Evolutionary conservation across 768 basidiomycete genomes (phyloP), one percentile per base, ranked within the genome.

Genomic region (Pisolithus microcarpus): DNA sequence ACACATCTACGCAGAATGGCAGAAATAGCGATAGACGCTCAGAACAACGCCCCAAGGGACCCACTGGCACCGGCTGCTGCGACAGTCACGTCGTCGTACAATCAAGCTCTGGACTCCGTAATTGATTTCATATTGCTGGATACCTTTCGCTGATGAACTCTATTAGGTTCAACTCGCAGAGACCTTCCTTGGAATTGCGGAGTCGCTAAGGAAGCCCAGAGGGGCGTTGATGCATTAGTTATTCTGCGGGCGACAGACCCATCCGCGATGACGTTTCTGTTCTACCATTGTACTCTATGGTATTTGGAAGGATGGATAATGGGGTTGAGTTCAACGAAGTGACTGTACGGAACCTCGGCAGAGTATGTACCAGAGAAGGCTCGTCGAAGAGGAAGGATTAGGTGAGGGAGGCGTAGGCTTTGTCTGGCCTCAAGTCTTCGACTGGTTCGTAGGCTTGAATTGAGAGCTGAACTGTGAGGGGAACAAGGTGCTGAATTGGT

Each of bases 151-250:
- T 23, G 18, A 23, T 15, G 49, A n/a, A 31, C n/a, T n/a, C 3
- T 11, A 26, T 26, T 2, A 79, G 78, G 70, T 79, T 24, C 70
- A 68, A 49, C 67, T 80, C 19, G 72, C 79, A 4, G 71, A 78
- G 57, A 74, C 77, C 3, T 80, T 80, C 70, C 61, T 79, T 16
- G 73, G 73, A 39, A 69, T 79, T 52, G 77, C 79, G 1, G 75
- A 77, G 46, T 77, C 77, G 1, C 59, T 80, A 60, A 72, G 70
- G 56, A 80, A 76, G 55, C 73, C 77, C 1, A 60, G 78, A 50
- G 78, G 74, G 4, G 66, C 72, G 21, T 60, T 80, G 46, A 54
- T 77, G 51, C 59, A 61, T 51, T 54, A 55, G 23, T 34, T 26
- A 31, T 34, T n/a, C 28, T 28, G 7, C 11, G 39, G 21, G 10